Evolutionary conservation across 495 filamentous ascomycete species (phyloP), one percentile per base, ranked within the genome.

Genomic region (Xanthoparmelia taractica): DNA sequence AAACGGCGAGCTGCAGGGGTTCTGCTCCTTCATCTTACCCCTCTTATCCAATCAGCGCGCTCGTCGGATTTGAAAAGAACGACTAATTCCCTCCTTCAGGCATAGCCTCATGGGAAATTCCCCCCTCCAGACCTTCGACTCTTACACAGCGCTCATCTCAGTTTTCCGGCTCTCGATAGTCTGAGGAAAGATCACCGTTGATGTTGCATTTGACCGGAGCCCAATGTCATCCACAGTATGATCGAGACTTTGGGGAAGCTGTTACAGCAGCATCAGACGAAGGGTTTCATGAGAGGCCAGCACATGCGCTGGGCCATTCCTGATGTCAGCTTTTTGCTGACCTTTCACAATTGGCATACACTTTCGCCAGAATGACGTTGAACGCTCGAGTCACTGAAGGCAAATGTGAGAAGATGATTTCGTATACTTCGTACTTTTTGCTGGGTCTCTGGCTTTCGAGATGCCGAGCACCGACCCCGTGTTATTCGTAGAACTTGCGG

Each of bases 21-120:
- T 34, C 31, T 33, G 0, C 4, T 11, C 36, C 48, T 20, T 56
- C 33, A 48, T 33, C 33, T 41, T 31, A 45, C 40, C 13, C 11
- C 20, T 4, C 13, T 0, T 3, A 18, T 27, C 61, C 37, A 31
- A 58, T 63, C 15, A 58, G n/a, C 48, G n/a, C 20, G 2, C n/a
- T 37, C 20, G 20, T 17, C 17, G 18, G 12, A 31, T 25, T n/a
- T 18, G 31, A 47, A 34, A 63, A 63, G 29, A 31, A 58, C 54
- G 23, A 4, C 40, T 63, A 63, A 63, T 63, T 63, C 41, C 48
- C 61, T 50, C 27, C 33, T 63, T 47, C 43, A 34, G 55, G 61
- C 40, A 34, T 58, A 48, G 54, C 55, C 25, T 17, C 12, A 11
- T 15, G 11, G 12, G n/a, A n/a, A n/a, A 50, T 5, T 17, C 15